These are phyloP conservation scores for Hirsutella thompsonii DNA, from an alignment of 2,329 filamentous ascomycete species.

Conservation along the genomic window DNA sequence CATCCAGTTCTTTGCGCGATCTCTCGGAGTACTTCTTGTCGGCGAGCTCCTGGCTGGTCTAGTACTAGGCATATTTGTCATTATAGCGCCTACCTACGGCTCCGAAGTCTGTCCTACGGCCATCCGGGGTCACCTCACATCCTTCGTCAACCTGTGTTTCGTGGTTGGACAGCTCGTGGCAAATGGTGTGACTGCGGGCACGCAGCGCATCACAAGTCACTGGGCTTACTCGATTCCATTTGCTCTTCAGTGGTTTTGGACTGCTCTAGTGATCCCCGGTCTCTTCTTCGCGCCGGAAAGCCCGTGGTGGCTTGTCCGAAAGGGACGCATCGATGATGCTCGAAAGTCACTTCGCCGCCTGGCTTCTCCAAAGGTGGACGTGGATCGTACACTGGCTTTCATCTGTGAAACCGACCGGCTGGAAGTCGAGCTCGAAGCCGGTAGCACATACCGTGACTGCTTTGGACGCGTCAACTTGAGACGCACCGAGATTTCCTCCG, in stretches of 20 bases:
- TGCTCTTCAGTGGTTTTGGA: slow-evolving; percentile 24
- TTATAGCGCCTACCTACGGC: slow-evolving; percentile 27
- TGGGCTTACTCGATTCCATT: slow-evolving; percentile 44
- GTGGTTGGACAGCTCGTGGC: slow-evolving; percentile 24
- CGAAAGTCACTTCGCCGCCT: slow-evolving; percentile 14
- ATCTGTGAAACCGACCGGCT: slow-evolving; percentile 47
- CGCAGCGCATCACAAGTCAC: slow-evolving; percentile 22
- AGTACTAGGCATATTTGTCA: slow-evolving; percentile 29
- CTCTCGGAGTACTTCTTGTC: slow-evolving; percentile 25
- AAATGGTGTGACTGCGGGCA: slow-evolving; percentile 9
- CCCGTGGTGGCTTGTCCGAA: slow-evolving; percentile 18
- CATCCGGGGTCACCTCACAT: slow-evolving; percentile 26
- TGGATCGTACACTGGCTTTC: slow-evolving; percentile 38
- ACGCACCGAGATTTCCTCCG: slow-evolving; percentile 30
- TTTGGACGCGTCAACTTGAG: slow-evolving; percentile 33
- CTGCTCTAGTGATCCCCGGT: slow-evolving; percentile 14
- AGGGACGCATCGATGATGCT: slow-evolving; percentile 14
- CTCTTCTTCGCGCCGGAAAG: slow-evolving; percentile 19
- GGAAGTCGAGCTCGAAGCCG: slow-evolving; percentile 24
- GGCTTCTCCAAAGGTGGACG: slow-evolving; percentile 31
- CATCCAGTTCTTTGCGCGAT: slow-evolving; percentile 19
- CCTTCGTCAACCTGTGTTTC: slow-evolving; percentile 29
- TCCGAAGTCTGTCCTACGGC: slow-evolving; percentile 28
- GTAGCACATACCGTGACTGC: slow-evolving; percentile 29
- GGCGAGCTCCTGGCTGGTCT: slow-evolving; percentile 33